Evolutionary conservation across 2,329 filamentous ascomycete genomes (phyloP).

Genomic region (Fusarium napiforme): DNA sequence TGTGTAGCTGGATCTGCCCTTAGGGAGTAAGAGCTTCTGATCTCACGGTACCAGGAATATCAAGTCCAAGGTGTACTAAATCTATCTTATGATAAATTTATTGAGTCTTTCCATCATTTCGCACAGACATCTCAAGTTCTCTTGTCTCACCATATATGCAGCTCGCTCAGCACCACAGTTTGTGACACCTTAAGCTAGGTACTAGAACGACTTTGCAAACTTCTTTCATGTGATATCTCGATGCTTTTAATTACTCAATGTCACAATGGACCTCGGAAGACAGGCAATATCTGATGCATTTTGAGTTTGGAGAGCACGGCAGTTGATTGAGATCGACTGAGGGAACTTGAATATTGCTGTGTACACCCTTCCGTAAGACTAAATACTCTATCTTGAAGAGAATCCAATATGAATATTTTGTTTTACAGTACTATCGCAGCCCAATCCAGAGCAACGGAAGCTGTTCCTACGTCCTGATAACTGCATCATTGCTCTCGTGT

Average conservation of each 20-base stretch:
- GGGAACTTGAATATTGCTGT: neutral
- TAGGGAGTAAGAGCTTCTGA: neutral
- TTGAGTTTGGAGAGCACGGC: neutral
- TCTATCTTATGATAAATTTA: too few relatives aligned
- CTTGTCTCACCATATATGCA: neutral
- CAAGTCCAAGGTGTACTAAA: neutral
- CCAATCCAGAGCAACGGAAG: neutral
- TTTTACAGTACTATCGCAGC: neutral
- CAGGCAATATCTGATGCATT: neutral
- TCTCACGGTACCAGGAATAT: neutral
- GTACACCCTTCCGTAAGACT: neutral
- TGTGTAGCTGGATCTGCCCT: neutral
- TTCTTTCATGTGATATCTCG: neutral
- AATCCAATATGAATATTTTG: neutral
- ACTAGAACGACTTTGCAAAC: accelerated
- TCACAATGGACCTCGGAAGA: neutral
- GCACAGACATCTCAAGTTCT: neutral
- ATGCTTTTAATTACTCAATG: neutral
- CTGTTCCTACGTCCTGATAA: neutral
- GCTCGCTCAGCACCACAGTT: neutral
- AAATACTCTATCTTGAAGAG: accelerated
- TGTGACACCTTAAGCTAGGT: neutral
- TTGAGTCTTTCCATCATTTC: neutral
- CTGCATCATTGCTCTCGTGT: neutral
- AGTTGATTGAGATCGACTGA: neutral